Base-by-base conservation (phyloP, 2,329 filamentous ascomycete genomes). In the Sporothrix brunneoviolacea region DNA sequence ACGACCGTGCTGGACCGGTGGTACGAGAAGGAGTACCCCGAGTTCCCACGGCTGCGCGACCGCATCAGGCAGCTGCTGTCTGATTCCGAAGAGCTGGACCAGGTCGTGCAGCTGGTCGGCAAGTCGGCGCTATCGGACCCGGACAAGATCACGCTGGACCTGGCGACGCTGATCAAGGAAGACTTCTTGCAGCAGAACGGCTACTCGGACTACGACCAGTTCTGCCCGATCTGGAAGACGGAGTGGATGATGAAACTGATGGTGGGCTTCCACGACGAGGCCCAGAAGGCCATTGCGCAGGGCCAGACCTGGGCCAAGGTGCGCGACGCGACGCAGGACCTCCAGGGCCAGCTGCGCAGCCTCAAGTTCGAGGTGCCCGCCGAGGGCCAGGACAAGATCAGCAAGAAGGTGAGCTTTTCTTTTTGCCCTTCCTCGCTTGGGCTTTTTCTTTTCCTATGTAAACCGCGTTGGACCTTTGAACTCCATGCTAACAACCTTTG, bases 221-320 rank as follows among this genome's bases (percentile, higher is more conserved):
- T 95, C 82, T 98, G 93, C 66, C 93, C 93, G 44, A 80, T 98
- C 64, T 98, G 93, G 93, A 98, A 98, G 84, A 98, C 93, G 0
- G 87, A 95, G 69, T 98, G 93, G 85, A 97, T 98, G 93, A 98
- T 98, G 93, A 96, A 95, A 80, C 86, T 89, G 57, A 97, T 98
- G 83, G 88, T 98, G 77, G 88, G 85, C 52, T 98, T 91, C 80
- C 89, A 96, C 67, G 94, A 98, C 63, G 93, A 98, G 75, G 84
- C 89, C 21, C 91, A 97, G 69, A 97, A 96, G 80, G 90, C 89
- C 7, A 80, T 98, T 64, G 79, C 86, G 6, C 89, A 95, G 69
- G 93, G 93, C 54, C 86, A 91, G 70, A 85, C 75, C 70, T 98
- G 93, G 93, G 74, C 76, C 65, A 96, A 95, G 80, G 86, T 98